These are phyloP conservation scores for Sporothrix phasma DNA, from an alignment of 2,329 filamentous ascomycete genomes.

Conservation along the genomic window DNA sequence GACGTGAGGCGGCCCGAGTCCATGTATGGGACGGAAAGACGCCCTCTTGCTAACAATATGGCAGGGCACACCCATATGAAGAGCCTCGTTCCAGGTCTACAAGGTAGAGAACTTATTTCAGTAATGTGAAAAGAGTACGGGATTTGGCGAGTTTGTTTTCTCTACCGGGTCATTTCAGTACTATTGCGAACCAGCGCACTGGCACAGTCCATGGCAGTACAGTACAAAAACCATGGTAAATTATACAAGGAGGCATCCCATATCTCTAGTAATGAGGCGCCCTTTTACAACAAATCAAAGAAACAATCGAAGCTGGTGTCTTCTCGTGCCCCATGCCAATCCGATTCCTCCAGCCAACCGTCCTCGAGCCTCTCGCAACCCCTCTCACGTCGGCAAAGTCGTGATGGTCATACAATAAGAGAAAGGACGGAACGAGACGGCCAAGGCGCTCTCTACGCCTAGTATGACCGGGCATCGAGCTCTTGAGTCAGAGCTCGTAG, in stretches of 20 bases:
- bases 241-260: background rate
- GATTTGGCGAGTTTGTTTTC: background rate
- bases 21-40: too few species aligned
- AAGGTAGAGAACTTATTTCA: slow-evolving; percentile 37
- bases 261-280: background rate
- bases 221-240: background rate
- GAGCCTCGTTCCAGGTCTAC: slow-evolving; percentile 40
- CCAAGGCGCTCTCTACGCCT: background rate
- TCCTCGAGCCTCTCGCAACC: background rate
- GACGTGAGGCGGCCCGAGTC: too few species aligned
- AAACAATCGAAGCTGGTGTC: background rate
- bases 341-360: background rate
- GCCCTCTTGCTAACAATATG: background rate
- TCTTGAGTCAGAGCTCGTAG: slow-evolving; percentile 33
- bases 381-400: background rate
- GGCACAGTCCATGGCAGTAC: background rate
- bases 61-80: slow-evolving; percentile 43
- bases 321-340: too few species aligned
- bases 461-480: slow-evolving; percentile 23
- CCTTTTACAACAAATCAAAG: background rate
- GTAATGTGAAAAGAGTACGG: background rate
- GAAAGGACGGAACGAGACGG: background rate
- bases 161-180: background rate
- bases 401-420: background rate
- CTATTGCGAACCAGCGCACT: background rate